These are phyloP conservation scores for Helicosporidium sp. DNA, from an alignment of 139 green algal species.

Conservation along the genomic window DNA sequence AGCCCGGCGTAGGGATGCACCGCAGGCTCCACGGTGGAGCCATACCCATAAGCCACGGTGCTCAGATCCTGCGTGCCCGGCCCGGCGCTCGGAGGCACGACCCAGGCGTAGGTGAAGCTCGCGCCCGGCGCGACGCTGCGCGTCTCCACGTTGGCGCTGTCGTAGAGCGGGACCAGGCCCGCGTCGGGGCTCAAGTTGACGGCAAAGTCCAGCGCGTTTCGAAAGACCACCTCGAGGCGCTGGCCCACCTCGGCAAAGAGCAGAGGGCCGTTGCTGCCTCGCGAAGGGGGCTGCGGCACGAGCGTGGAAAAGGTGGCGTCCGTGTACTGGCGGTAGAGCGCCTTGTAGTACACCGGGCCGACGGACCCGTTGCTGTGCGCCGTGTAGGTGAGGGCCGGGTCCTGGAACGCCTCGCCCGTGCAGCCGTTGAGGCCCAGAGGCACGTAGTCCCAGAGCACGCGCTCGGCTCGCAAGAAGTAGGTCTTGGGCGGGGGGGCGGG, in stretches of 20 bases:
- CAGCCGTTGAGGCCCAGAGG: conserved; percentile 14
- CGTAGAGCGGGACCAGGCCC: conserved; percentile 10
- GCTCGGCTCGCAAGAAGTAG: conserved; percentile 30
- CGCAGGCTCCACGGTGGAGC: conserved; percentile 21
- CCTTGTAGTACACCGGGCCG: conserved; percentile 18
- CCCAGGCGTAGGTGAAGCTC: conserved; percentile 11
- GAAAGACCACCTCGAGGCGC: conserved; percentile 13
- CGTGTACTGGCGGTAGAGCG: conserved; percentile 24
- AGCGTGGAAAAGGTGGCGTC: conserved; percentile 16
- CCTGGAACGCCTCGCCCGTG: conserved; percentile 8
- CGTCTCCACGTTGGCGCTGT: background rate
- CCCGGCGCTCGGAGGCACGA: conserved; percentile 15
- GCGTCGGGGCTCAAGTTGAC: conserved; percentile 19
- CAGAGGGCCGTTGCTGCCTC: conserved; percentile 15
- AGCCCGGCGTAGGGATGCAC: conserved; percentile 27
- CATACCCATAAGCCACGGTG: conserved; percentile 26
- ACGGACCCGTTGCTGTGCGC: conserved; percentile 7
- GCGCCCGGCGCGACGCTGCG: conserved; percentile 6
- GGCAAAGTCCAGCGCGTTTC: conserved; percentile 16
- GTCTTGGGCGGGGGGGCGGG: conserved; percentile 1
- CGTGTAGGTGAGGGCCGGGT: conserved; percentile 11
- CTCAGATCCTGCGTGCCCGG: conserved; percentile 10
- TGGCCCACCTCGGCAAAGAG: conserved; percentile 12
- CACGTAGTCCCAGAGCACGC: conserved; percentile 20
- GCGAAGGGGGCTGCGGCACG: background rate